Evolutionary conservation across 306 rosid genomes (phyloP).

Genomic region (Alnus rubra): DNA sequence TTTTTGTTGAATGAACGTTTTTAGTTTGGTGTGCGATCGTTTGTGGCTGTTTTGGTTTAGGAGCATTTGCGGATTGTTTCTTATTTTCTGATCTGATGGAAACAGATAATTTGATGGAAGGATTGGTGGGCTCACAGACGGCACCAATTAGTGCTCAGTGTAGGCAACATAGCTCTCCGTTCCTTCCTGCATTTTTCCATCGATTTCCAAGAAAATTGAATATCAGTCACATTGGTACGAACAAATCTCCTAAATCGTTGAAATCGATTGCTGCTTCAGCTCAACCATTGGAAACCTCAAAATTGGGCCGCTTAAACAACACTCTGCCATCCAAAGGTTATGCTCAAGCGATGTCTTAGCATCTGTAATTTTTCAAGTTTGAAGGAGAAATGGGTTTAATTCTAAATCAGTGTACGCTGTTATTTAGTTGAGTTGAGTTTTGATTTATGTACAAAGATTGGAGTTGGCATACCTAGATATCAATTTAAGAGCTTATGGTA

Average conservation of each 20-base stretch:
- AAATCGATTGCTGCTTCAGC: slow-evolving; percentile 39
- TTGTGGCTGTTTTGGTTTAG: background rate
- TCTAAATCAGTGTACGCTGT: background rate
- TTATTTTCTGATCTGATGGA: slow-evolving; percentile 19
- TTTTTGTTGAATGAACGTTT: background rate
- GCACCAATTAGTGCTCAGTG: slow-evolving; percentile 32
- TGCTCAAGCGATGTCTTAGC: background rate
- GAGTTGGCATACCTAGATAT: background rate
- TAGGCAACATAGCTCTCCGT: slow-evolving; percentile 22
- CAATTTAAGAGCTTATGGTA: background rate
- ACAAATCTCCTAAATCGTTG: slow-evolving; percentile 23
- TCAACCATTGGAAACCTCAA: slow-evolving; percentile 36
- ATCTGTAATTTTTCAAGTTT: background rate
- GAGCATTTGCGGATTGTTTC: background rate
- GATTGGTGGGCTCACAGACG: slow-evolving; percentile 41
- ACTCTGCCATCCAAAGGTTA: slow-evolving; percentile 57
- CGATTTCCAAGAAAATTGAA: slow-evolving; percentile 25
- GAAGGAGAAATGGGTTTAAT: background rate
- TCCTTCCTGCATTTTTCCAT: slow-evolving; percentile 21
- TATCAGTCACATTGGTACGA: slow-evolving; percentile 27
- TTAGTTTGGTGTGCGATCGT: background rate
- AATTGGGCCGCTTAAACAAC: slow-evolving; percentile 43
- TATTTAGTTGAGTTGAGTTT: background rate
- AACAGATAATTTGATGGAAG: slow-evolving; percentile 45
- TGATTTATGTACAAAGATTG: background rate